Evolutionary conservation across 176 grass and related monocot genomes (phyloP).

Genomic region (Echinochloa phyllopogon): DNA sequence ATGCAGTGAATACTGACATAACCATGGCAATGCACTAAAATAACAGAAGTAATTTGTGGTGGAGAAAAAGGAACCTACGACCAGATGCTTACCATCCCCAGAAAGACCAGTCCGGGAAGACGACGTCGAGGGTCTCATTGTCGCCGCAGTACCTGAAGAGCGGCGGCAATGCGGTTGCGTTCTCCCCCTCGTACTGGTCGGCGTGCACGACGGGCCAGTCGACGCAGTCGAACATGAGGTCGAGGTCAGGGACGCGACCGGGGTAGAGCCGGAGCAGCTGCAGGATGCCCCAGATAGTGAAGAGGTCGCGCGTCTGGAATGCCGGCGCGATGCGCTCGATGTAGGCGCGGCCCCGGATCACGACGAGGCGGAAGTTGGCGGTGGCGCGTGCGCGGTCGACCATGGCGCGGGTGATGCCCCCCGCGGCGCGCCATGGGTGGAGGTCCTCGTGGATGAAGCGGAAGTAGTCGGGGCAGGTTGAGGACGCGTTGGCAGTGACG

Average conservation of each 20-base stretch:
- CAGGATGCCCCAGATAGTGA: conserved; percentile 90
- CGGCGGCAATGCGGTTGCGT: conserved; percentile 58
- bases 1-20: conserved; percentile 6
- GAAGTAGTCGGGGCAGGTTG: conserved; percentile 77
- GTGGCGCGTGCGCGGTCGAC: conserved; percentile 56
- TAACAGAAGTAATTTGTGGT: not conserved
- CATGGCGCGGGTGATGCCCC: conserved; percentile 69
- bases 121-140: conserved; percentile 70
- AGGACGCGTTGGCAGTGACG: conserved; percentile 33
- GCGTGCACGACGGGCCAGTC: conserved; percentile 67
- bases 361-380: conserved; percentile 73
- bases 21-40: not conserved
- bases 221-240: conserved; percentile 85
- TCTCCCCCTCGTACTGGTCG: conserved; percentile 46
- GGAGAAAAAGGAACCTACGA: not conserved
- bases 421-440: conserved; percentile 71
- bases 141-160: conserved; percentile 90
- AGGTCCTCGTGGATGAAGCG: conserved; percentile 89
- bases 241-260: conserved; percentile 73
- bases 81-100: conserved; percentile 90
- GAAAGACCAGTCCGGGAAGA: conserved; percentile 96
- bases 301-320: conserved; percentile 76
- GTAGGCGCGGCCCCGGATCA: conserved; percentile 59
- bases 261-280: conserved; percentile 82
- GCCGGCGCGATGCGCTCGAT: conserved; percentile 60